phyloP scores from a whole-genome alignment of 1,284 basidiomycete species.

The Vanrija pseudolonga region DNA sequence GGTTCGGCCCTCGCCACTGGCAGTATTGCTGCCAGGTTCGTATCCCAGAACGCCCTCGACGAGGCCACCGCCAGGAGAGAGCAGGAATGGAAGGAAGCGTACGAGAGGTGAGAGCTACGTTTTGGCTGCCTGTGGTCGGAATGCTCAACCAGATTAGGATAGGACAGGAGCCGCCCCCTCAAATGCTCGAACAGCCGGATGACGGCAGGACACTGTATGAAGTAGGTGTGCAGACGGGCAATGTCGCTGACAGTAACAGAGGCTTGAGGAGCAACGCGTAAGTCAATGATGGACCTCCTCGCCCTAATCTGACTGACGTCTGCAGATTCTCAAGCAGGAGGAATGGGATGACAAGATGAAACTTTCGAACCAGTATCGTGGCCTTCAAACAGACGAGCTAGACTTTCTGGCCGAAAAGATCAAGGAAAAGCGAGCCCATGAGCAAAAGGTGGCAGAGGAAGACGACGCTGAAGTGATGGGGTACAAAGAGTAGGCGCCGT shows the following conservation, averaged over 20 bases:
- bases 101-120: conserved; percentile 62
- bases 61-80: conserved; percentile 69
- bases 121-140: neutral
- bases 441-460: conserved; percentile 64
- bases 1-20: conserved; percentile 22
- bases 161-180: conserved; percentile 80
- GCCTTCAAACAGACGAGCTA: conserved; percentile 83
- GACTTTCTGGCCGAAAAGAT: conserved; percentile 79
- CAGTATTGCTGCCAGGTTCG: conserved; percentile 50
- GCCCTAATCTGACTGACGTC: neutral
- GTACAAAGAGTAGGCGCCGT: conserved; percentile 17
- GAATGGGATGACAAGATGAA: conserved; percentile 93
- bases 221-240: conserved; percentile 54
- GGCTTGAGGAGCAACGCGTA: conserved; percentile 63
- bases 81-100: conserved; percentile 88
- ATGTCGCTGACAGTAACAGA: conserved; percentile 47
- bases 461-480: conserved; percentile 61
- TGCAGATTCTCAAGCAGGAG: conserved; percentile 74
- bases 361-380: conserved; percentile 86
- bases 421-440: conserved; percentile 69
- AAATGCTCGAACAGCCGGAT: conserved; percentile 56
- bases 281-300: conserved; percentile 40
- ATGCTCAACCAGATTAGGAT: conserved; percentile 52
- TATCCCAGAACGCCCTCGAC: conserved; percentile 73
- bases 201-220: conserved; percentile 87